These are phyloP conservation scores for Mycena vitilis DNA, from an alignment of 768 basidiomycete species.

Conservation along the genomic window DNA sequence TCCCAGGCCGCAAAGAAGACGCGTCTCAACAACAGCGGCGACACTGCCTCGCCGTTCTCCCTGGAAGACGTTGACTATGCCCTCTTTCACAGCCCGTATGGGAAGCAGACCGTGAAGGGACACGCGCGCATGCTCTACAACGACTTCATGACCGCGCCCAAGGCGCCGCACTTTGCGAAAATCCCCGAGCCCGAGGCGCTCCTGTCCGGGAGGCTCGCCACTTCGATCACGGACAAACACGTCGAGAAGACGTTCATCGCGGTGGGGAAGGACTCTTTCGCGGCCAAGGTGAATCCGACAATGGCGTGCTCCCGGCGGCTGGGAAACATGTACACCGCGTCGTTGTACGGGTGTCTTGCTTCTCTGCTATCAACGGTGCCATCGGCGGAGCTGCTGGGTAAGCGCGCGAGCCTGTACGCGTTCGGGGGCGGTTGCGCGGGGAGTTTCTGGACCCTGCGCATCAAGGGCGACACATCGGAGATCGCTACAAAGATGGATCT, in stretches of 20 bases:
- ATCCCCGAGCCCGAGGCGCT: conserved; percentile 78
- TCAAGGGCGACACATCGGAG: conserved; percentile 88
- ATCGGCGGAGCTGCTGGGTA: conserved; percentile 76
- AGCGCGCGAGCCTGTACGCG: conserved; percentile 94
- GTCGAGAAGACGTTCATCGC: conserved; percentile 94
- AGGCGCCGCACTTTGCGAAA: conserved; percentile 68
- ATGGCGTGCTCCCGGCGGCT: conserved; percentile 91
- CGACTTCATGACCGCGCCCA: conserved; percentile 88
- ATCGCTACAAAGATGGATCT: conserved; percentile 88
- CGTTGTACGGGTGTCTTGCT: conserved; percentile 93
- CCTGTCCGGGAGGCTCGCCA: conserved; percentile 72
- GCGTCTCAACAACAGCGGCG: conserved; percentile 36
- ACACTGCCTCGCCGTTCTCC: conserved; percentile 61
- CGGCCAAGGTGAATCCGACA: conserved; percentile 77
- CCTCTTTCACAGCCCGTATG: conserved; percentile 97
- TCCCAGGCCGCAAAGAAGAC: conserved; percentile 68
- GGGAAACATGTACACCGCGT: conserved; percentile 99
- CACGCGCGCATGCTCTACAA: conserved; percentile 91
- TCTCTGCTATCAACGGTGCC: conserved; percentile 84
- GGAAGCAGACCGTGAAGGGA: conserved; percentile 98
- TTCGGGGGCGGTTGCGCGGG: conserved; percentile 95
- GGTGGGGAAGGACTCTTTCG: conserved; percentile 83
- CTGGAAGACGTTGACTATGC: conserved; percentile 90
- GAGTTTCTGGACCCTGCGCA: conserved; percentile 88
- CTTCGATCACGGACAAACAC: conserved; percentile 89